A percentile compares a stretch with the other conserved stretches of the same genome.
Evolutionary conservation across 148 eudicot species (phyloP).

Genomic region (Salicornia ramosissima): DNA sequence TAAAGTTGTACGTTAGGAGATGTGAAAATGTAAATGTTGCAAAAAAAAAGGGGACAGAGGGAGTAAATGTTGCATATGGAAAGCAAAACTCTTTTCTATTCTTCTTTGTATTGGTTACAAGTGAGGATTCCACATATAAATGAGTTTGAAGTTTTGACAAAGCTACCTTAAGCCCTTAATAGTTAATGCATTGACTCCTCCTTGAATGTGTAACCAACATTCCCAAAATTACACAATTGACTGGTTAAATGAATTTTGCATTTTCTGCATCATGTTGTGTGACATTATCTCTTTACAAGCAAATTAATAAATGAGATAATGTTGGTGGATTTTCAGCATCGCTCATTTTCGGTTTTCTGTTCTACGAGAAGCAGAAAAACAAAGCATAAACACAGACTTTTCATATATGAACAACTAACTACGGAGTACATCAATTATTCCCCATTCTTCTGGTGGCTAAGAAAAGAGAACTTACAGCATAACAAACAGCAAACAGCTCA

Average conservation of each 20-base stretch:
- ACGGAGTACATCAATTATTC: background rate
- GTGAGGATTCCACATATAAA: background rate
- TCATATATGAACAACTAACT: too few species aligned
- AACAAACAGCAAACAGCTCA: conserved; percentile 65
- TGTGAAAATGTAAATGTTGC: too few species aligned
- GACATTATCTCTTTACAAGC: too few species aligned
- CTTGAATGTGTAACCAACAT: background rate
- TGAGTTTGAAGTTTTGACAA: background rate
- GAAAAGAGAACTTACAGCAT: conserved; percentile 66
- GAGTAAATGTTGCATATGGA: too few species aligned
- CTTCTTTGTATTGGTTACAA: background rate
- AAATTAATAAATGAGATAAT: background rate
- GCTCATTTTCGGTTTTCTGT: background rate
- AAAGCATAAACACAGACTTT: background rate
- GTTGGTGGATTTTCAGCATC: background rate
- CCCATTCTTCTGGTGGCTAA: background rate
- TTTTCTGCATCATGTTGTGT: background rate
- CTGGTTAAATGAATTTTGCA: too few species aligned
- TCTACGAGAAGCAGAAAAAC: background rate
- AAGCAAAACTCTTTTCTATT: background rate
- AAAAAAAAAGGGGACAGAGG: too few species aligned
- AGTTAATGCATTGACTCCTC: background rate
- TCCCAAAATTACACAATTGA: background rate
- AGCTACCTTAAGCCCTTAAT: background rate
- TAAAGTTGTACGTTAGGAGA: too few species aligned